These are phyloP conservation scores for Starmera quercuum DNA, from an alignment of 805 yeast genomes.

Conservation along the genomic window DNA sequence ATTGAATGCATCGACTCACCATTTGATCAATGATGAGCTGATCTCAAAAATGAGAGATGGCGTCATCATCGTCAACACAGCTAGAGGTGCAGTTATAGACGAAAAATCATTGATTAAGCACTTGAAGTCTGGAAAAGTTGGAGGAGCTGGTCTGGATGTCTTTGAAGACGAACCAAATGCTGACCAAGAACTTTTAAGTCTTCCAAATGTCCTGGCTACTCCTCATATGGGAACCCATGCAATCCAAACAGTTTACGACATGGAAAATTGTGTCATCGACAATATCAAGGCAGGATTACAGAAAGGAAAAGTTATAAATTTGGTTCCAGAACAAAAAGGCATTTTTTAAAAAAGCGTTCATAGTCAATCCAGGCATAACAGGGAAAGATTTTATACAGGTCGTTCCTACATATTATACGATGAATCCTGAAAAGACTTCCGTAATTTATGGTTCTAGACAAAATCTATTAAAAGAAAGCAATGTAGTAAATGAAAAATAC, in stretches of 20 bases:
- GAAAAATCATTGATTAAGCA: conserved; percentile 39
- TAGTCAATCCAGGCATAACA: too few species aligned
- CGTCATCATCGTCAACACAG: conserved; percentile 44
- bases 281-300: conserved; percentile 30
- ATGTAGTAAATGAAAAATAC: too few species aligned
- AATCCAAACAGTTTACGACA: conserved; percentile 28
- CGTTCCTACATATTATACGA: too few species aligned
- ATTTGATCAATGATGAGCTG: conserved; percentile 34
- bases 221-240: conserved; percentile 58
- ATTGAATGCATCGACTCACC: conserved; percentile 40
- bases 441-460: too few species aligned
- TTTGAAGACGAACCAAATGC: conserved; percentile 43
- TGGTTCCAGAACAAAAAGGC: conserved; percentile 44
- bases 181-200: conserved; percentile 13
- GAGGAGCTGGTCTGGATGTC: conserved; percentile 52
- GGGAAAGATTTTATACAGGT: too few species aligned
- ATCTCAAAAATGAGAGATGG: conserved; percentile 31
- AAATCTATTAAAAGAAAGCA: too few species aligned
- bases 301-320: conserved; percentile 40
- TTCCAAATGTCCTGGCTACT: conserved; percentile 37
- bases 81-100: conserved; percentile 47
- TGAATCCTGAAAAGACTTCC: too few species aligned
- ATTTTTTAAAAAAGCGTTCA: background rate
- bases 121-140: conserved; percentile 33
- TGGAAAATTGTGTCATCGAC: conserved; percentile 32